These are phyloP conservation scores for Sarocladium oryzae DNA, from an alignment of 2,329 filamentous ascomycete genomes.

Conservation along the genomic window DNA sequence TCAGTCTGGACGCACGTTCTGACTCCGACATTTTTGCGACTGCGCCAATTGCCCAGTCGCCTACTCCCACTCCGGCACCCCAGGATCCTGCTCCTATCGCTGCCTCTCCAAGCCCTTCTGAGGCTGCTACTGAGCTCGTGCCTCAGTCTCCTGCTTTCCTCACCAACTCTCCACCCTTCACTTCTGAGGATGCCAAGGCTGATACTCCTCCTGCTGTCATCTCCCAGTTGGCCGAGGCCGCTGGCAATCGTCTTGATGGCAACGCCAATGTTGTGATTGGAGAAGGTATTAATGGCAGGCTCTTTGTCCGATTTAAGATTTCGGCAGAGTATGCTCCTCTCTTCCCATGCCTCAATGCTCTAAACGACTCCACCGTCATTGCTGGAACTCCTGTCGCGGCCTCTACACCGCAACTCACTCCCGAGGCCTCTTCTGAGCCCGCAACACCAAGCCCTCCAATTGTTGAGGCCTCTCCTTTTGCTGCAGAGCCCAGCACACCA, in stretches of 20 bases:
- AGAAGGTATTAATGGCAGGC: neutral
- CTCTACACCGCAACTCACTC: neutral
- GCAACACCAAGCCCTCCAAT: neutral
- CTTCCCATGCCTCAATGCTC: neutral
- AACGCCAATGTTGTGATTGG: neutral
- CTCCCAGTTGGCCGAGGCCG: slow-evolving; percentile 1
- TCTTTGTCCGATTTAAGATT: slow-evolving; percentile 8
- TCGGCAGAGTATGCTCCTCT: slow-evolving; percentile 1
- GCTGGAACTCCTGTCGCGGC: neutral
- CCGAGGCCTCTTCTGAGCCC: neutral
- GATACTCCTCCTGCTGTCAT: slow-evolving; percentile 1
- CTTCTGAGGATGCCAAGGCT: neutral
- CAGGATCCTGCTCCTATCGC: neutral
- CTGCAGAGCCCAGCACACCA: neutral
- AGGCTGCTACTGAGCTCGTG: no score
- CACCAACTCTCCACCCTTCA: no score
- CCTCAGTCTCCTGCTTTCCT: no score
- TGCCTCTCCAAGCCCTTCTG: neutral
- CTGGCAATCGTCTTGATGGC: slow-evolving; percentile 1
- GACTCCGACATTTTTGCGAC: slow-evolving; percentile 3
- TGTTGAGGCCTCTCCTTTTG: neutral
- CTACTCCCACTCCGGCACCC: neutral
- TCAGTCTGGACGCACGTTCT: neutral
- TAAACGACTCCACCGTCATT: neutral
- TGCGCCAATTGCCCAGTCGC: neutral